Evolutionary conservation across 805 yeast genomes (phyloP).

Genomic region (Candida boidinii): DNA sequence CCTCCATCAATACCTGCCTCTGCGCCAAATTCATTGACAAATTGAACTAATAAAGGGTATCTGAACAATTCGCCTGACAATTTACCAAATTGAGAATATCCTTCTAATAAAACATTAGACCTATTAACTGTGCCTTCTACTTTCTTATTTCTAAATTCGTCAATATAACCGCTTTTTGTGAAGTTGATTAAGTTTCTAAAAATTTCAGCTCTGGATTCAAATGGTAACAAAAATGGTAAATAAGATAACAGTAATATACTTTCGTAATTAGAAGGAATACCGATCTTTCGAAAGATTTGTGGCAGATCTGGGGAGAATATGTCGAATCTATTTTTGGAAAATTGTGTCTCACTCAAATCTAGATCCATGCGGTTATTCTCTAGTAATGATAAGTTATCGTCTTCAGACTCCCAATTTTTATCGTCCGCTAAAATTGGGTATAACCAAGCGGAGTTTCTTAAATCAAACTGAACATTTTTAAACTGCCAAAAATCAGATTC

Average conservation of each 20-base stretch:
- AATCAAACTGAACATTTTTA: constrained; percentile 8
- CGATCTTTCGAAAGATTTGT: constrained; percentile 8
- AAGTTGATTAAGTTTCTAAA: constrained; percentile 52
- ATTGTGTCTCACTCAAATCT: background rate
- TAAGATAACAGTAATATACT: constrained; percentile 45
- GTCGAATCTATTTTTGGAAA: constrained; percentile 5
- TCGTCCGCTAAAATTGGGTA: too few species aligned
- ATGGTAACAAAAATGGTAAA: constrained; percentile 75
- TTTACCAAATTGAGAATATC: constrained; percentile 48
- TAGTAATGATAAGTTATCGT: too few species aligned
- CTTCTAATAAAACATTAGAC: constrained; percentile 66
- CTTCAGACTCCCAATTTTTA: too few species aligned
- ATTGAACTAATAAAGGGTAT: constrained; percentile 50
- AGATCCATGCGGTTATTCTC: too few species aligned
- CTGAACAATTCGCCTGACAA: constrained; percentile 48
- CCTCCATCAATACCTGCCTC: constrained; percentile 98
- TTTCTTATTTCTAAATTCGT: constrained; percentile 12
- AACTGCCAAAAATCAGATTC: constrained; percentile 48
- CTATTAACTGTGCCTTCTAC: constrained; percentile 54
- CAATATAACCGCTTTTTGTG: constrained; percentile 31
- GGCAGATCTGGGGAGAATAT: constrained; percentile 5
- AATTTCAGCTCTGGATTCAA: constrained; percentile 61
- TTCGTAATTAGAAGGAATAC: constrained; percentile 19
- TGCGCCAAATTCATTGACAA: constrained; percentile 62
- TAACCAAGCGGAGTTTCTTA: too few species aligned